These are phyloP conservation scores for Rhododendron williamsianum DNA, from an alignment of 148 eudicot species.

Conservation along the genomic window DNA sequence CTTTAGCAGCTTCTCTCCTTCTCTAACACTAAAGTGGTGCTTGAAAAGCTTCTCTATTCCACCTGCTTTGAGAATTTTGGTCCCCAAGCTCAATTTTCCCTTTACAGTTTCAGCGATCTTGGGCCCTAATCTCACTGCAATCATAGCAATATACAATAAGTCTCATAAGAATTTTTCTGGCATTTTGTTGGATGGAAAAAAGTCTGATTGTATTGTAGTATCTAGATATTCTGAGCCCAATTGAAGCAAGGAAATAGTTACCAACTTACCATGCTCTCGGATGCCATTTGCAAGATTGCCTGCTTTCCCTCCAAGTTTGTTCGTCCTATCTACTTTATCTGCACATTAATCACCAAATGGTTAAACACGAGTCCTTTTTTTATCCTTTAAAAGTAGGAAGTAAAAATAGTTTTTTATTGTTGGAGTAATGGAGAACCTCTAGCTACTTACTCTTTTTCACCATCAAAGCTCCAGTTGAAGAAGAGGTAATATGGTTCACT, in stretches of 20 bases:
- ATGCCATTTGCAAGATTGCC: conserved; percentile 7
- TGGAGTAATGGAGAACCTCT: background rate
- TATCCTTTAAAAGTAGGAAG: background rate
- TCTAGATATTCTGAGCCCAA: background rate
- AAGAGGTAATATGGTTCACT: conserved; percentile 7
- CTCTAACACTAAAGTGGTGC: conserved; percentile 25
- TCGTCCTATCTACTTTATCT: background rate
- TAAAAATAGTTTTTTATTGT: background rate
- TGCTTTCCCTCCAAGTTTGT: background rate
- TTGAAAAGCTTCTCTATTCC: conserved; percentile 39
- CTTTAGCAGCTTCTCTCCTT: conserved; percentile 41
- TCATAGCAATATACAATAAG: background rate
- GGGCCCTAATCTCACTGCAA: conserved; percentile 4
- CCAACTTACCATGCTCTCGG: background rate
- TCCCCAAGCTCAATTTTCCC: conserved; percentile 40
- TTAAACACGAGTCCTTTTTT: background rate
- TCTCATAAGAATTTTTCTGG: background rate
- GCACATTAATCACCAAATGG: background rate
- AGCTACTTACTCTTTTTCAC: conserved; percentile 13
- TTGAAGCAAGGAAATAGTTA: background rate
- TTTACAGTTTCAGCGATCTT: conserved; percentile 24
- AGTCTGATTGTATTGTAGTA: background rate
- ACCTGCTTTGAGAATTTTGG: conserved; percentile 29
- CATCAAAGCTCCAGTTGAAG: conserved; percentile 14
- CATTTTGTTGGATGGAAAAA: background rate